These are phyloP conservation scores for Xanthoceras sorbifolium DNA, from an alignment of 345 rosid species.

Conservation along the genomic window DNA sequence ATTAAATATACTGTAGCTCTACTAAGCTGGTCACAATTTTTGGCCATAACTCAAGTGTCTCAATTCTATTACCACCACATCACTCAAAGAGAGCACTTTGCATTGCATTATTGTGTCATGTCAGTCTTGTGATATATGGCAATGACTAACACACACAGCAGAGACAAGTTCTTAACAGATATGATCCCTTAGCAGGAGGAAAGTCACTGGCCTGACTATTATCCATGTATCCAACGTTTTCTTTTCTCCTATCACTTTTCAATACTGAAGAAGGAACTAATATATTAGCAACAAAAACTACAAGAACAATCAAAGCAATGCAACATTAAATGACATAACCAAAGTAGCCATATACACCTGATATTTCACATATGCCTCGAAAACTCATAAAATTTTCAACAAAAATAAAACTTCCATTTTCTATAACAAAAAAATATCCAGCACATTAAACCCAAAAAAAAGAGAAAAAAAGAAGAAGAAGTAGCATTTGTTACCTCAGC, in stretches of 20 bases:
- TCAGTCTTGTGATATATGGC: not conserved
- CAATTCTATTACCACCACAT: not conserved
- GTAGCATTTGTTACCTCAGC: constrained; percentile 60
- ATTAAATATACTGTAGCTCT: not conserved
- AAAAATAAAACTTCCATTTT: no score
- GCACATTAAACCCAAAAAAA: not conserved
- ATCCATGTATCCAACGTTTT: not conserved
- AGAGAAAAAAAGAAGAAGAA: constrained; percentile 9
- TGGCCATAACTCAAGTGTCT: not conserved
- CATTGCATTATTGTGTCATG: not conserved
- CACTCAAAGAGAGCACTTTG: not conserved
- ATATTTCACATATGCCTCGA: not conserved
- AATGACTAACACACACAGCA: not conserved
- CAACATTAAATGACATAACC: not conserved
- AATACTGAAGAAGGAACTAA: not conserved
- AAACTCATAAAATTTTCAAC: not conserved
- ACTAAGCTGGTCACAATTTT: not conserved
- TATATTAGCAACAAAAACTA: not conserved
- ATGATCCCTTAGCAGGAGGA: not conserved
- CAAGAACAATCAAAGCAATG: not conserved
- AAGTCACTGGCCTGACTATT: not conserved
- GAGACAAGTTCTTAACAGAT: not conserved
- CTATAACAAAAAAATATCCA: no score
- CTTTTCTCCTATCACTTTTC: not conserved
- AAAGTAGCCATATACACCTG: not conserved